Base-by-base conservation (phyloP, 768 basidiomycete species). In the Boletellus sp. region DNA sequence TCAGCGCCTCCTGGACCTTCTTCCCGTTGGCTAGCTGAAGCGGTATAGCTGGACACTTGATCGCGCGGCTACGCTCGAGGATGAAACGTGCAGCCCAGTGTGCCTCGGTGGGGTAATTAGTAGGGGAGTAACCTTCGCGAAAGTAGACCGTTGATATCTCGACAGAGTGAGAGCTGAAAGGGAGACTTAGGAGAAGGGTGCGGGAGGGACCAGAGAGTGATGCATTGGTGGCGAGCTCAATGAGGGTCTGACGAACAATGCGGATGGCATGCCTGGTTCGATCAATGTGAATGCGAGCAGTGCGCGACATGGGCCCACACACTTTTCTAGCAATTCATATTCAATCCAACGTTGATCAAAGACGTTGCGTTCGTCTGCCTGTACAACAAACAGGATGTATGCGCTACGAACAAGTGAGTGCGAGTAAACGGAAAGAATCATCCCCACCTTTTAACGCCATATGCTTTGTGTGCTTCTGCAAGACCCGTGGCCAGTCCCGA, bases 21-120 rank as follows among this genome's bases (percentile, higher is more conserved):
- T 99, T 99, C 3, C 87, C 85, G 0, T 95, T 95, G 0, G 94
- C 93, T n/a, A 97, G 81, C 56, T 98, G 95, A 13, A 98, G 77
- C 6, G 87, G 83, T 56, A 97, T 81, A 1, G 83, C 82, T 0
- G 95, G 95, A 62, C 95, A 99, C 55, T 97, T 95, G 74, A 94
- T 93, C 0, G 95, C 93, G 45, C 69, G 73, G 6, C 87, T 89
- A 34, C 82, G 76, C 64, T 98, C 94, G 32, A 98, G 76, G 13
- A 81, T 68, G 58, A 87, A 78, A 8, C 95, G 88, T 1, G 84
- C 87, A 8, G 68, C 62, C 71, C 90, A 98, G 42, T 86, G 79
- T 6, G 68, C 49, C 0, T 78, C 62, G 0, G 83, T 78, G 0
- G 84, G 80, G 69, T 87, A 93, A 65, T 96, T 93, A 26, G 73